Evolutionary conservation across 768 basidiomycete genomes (phyloP).

Genomic region (Candolleomyces eurysporus): DNA sequence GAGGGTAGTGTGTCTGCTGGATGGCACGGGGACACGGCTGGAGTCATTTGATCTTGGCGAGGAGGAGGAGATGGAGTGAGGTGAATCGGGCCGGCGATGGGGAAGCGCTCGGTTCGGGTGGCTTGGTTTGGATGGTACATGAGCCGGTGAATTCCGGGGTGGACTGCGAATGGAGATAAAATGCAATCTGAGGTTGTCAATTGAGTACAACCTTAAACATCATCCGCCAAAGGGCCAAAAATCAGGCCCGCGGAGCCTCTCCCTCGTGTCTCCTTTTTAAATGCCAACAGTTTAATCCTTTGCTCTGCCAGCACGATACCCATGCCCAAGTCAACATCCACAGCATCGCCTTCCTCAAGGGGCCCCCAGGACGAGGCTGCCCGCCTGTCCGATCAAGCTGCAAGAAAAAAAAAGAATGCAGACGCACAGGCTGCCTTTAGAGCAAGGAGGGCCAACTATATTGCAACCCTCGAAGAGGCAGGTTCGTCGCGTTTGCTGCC

Average conservation of each 20-base stretch:
- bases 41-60: conserved; percentile 77
- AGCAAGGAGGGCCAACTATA: conserved; percentile 80
- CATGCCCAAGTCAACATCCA: conserved; percentile 43
- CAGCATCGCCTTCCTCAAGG: conserved; percentile 30
- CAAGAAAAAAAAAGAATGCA: conserved; percentile 87
- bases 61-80: conserved; percentile 23
- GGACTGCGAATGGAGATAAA: conserved; percentile 37
- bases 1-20: conserved; percentile 73
- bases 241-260: conserved; percentile 43
- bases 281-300: conserved; percentile 41
- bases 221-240: background rate
- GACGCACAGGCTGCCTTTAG: conserved; percentile 87
- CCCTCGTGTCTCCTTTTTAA: conserved; percentile 75
- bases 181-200: conserved; percentile 26
- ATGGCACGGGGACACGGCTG: conserved; percentile 57
- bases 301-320: conserved; percentile 28
- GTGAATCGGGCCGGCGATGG: conserved; percentile 28
- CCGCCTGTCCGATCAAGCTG: conserved; percentile 62
- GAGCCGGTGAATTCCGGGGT: conserved; percentile 23
- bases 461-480: conserved; percentile 84
- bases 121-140: conserved; percentile 6
- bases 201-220: conserved; percentile 21
- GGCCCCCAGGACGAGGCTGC: conserved; percentile 33
- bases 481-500: conserved; percentile 32
- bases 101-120: conserved; percentile 4